phyloP scores from a whole-genome alignment of 2,329 filamentous ascomycete genomes.

The Pestalotiopsis sp. region DNA sequence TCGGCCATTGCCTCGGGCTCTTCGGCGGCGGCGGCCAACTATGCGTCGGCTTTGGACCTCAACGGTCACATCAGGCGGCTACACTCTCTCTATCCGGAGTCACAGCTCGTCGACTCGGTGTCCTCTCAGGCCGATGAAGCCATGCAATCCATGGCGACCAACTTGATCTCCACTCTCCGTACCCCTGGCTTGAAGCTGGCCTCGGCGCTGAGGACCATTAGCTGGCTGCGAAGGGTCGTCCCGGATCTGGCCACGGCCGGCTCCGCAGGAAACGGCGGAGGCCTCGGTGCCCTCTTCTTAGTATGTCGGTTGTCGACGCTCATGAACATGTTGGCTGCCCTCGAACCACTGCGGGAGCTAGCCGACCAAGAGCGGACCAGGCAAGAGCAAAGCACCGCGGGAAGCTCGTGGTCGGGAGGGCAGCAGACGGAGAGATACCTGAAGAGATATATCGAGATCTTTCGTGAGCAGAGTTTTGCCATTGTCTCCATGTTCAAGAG shows the following conservation, averaged over 20 bases:
- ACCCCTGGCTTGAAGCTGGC: conserved; percentile 83
- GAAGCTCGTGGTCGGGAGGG: conserved; percentile 64
- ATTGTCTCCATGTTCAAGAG: conserved; percentile 94
- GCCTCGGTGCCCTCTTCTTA: conserved; percentile 82
- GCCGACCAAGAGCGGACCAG: conserved; percentile 79
- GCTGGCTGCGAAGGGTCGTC: conserved; percentile 85
- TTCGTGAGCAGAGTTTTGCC: conserved; percentile 94
- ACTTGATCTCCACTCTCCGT: conserved; percentile 78
- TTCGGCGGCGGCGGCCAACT: conserved; percentile 66
- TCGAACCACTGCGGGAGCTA: conserved; percentile 83
- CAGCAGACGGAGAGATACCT: conserved; percentile 94
- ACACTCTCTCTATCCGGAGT: conserved; percentile 79
- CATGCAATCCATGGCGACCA: conserved; percentile 86
- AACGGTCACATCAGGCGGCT: conserved; percentile 92
- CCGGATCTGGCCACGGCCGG: conserved; percentile 68
- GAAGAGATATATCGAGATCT: conserved; percentile 96
- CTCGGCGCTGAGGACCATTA: conserved; percentile 85
- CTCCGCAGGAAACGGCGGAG: conserved; percentile 56
- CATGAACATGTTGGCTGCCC: conserved; percentile 75
- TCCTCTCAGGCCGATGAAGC: conserved; percentile 78
- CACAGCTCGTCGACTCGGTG: conserved; percentile 73
- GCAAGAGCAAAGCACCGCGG: conserved; percentile 43
- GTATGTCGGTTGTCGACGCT: conserved; percentile 84
- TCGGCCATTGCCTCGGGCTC: conserved; percentile 70
- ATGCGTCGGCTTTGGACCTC: conserved; percentile 87